Evolutionary conservation across 2,329 filamentous ascomycete species (phyloP).

Genomic region (Endocalyx cinctus): DNA sequence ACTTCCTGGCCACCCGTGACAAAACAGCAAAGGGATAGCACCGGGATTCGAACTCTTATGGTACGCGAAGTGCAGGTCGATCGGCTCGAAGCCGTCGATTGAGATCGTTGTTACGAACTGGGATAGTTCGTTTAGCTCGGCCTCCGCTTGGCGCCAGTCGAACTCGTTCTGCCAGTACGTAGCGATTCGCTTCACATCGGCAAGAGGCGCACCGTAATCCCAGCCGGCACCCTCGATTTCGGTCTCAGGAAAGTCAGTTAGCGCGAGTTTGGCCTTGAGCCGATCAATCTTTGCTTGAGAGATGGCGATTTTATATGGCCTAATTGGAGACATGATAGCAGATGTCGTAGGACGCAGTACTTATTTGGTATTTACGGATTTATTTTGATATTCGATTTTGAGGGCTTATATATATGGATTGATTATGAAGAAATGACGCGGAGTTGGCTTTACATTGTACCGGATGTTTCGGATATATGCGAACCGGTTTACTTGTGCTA

Average conservation of each 20-base stretch:
- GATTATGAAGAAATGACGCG: too few species aligned
- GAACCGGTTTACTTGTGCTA: too few species aligned
- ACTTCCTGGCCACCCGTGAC: constrained; percentile 8
- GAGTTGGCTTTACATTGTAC: too few species aligned
- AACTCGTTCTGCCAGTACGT: constrained; percentile 48
- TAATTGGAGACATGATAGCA: too few species aligned
- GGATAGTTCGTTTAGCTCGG: constrained; percentile 52
- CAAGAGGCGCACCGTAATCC: constrained; percentile 26
- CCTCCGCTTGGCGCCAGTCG: constrained; percentile 58
- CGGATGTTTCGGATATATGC: too few species aligned
- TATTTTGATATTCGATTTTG: too few species aligned
- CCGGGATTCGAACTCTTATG: constrained; percentile 37
- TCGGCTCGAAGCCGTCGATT: constrained; percentile 52
- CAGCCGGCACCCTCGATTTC: constrained; percentile 8
- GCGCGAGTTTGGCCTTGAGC: constrained; percentile 6
- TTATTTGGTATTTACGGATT: too few species aligned
- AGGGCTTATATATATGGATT: too few species aligned
- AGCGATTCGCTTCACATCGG: constrained; percentile 30
- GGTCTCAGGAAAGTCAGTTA: constrained; percentile 1
- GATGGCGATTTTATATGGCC: too few species aligned
- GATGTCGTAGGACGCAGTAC: too few species aligned
- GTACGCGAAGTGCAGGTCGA: constrained; percentile 63
- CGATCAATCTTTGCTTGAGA: too few species aligned
- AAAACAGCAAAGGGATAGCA: constrained; percentile 6
- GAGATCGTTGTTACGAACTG: constrained; percentile 51